phyloP scores from a whole-genome alignment of 2,329 filamentous ascomycete species.

The Cordyceps farinosa region DNA sequence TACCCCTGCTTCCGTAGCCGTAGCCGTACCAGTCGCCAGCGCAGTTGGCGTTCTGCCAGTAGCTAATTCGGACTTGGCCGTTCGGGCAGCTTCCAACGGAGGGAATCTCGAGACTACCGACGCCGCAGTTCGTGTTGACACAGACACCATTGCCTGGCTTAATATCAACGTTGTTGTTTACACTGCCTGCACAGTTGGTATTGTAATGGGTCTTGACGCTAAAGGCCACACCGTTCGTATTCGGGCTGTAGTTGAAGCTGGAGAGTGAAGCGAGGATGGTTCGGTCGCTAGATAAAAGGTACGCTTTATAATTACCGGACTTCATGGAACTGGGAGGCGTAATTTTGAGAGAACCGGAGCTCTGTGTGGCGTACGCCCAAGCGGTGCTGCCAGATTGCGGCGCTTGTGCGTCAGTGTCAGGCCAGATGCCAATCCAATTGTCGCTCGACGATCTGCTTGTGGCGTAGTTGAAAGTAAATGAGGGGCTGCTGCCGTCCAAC shows the following conservation, averaged over 20 bases:
- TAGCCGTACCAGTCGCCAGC: constrained; percentile 13
- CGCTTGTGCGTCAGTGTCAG: not conserved
- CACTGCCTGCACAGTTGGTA: not conserved
- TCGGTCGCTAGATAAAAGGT: not conserved
- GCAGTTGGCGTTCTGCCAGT: constrained; percentile 12
- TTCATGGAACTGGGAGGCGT: not conserved
- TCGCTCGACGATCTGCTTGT: not conserved
- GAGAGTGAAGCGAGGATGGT: not conserved
- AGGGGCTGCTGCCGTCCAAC: not conserved
- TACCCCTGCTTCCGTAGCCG: constrained; percentile 10
- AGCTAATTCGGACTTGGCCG: constrained; percentile 12
- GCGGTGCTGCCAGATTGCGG: not conserved
- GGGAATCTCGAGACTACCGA: constrained; percentile 3
- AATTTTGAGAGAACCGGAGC: not conserved
- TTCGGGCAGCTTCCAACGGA: constrained; percentile 7
- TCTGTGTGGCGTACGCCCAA: not conserved
- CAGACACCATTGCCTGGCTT: constrained; percentile 6
- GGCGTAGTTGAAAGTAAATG: constrained; percentile 2
- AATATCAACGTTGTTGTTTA: not conserved
- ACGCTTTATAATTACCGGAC: constrained; percentile 8
- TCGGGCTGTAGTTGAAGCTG: not conserved
- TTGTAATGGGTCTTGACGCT: constrained; percentile 5
- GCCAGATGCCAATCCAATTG: constrained; percentile 13
- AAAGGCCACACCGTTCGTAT: not conserved
- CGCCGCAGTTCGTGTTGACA: constrained; percentile 8